Percentiles rank a stretch among this genome's conserved stretches.
These are phyloP conservation scores for Pterula multifida DNA, from an alignment of 1,284 basidiomycete species.

Conservation along the genomic window DNA sequence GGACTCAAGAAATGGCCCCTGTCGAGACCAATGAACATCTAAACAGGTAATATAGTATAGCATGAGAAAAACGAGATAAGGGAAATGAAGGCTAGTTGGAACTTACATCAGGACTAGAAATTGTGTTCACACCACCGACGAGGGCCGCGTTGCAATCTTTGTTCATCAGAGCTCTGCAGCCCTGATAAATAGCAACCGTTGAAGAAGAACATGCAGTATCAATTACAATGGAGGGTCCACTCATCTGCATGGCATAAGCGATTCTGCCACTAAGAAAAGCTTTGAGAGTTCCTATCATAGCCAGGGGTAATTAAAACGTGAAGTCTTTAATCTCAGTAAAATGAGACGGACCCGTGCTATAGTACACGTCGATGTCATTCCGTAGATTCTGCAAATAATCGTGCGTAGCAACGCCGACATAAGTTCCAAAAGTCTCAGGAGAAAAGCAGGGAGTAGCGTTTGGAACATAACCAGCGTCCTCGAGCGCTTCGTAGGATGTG, in stretches of 20 bases:
- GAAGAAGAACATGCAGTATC: conserved; percentile 69
- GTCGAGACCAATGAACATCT: conserved; percentile 64
- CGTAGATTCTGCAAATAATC: conserved; percentile 58
- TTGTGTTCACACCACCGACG: conserved; percentile 63
- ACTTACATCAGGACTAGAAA: conserved; percentile 59
- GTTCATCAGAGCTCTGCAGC: conserved; percentile 47
- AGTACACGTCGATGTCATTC: conserved; percentile 54
- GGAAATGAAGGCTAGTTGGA: too few species aligned
- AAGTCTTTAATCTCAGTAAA: conserved; percentile 1
- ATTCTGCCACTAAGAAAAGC: conserved; percentile 62
- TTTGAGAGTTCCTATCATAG: conserved; percentile 54
- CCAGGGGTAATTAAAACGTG: conserved; percentile 3
- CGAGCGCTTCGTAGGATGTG: conserved; percentile 53
- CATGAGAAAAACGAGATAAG: conserved; percentile 1
- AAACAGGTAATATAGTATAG: conserved; percentile 7
- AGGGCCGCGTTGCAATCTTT: conserved; percentile 56
- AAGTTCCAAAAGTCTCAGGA: conserved; percentile 47
- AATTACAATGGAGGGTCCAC: conserved; percentile 57
- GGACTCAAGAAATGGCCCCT: conserved; percentile 56
- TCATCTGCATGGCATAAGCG: conserved; percentile 52
- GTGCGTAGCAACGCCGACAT: conserved; percentile 53
- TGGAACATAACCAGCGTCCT: conserved; percentile 58
- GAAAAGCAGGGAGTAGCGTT: conserved; percentile 36
- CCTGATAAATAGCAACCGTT: conserved; percentile 53
- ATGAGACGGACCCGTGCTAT: conserved; percentile 46